phyloP scores from a whole-genome alignment of 495 filamentous ascomycete species.

The Clavariopsis aquatica region DNA sequence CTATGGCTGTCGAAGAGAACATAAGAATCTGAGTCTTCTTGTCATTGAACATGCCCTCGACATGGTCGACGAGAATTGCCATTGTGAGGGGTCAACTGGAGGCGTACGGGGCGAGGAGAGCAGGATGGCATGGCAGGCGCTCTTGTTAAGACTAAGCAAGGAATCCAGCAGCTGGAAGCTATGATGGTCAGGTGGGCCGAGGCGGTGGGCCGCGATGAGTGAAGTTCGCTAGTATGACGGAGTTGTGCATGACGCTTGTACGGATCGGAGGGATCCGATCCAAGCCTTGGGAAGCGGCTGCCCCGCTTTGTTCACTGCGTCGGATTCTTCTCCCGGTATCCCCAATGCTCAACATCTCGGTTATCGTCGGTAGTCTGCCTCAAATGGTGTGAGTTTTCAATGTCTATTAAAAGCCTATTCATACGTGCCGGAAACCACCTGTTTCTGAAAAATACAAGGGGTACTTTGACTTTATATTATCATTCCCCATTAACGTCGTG shows the following conservation, averaged over 20 bases:
- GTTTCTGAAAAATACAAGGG: no score
- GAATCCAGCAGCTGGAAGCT: background rate
- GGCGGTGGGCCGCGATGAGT: background rate
- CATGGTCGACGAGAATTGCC: conserved; percentile 16
- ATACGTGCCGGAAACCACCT: no score
- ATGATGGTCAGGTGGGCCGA: background rate
- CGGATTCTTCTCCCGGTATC: background rate
- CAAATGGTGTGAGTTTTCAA: no score
- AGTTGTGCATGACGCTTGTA: background rate
- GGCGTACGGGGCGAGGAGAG: background rate
- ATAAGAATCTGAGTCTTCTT: conserved; percentile 52
- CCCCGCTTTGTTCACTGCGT: background rate
- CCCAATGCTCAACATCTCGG: no score
- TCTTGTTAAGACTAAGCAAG: background rate
- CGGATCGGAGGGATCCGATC: background rate
- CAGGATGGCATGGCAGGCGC: background rate
- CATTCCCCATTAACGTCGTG: no score
- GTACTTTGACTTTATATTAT: no score
- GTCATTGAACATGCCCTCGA: conserved; percentile 14
- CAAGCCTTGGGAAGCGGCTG: background rate
- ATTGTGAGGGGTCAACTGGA: conserved; percentile 19
- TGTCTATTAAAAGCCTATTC: no score
- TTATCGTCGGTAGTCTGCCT: no score
- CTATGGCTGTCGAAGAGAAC: conserved; percentile 60
- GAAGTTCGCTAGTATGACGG: background rate